Evolutionary conservation across 2,329 filamentous ascomycete species (phyloP), one percentile per base, ranked within the genome.

Genomic region (Penicillium psychrosexuale): DNA sequence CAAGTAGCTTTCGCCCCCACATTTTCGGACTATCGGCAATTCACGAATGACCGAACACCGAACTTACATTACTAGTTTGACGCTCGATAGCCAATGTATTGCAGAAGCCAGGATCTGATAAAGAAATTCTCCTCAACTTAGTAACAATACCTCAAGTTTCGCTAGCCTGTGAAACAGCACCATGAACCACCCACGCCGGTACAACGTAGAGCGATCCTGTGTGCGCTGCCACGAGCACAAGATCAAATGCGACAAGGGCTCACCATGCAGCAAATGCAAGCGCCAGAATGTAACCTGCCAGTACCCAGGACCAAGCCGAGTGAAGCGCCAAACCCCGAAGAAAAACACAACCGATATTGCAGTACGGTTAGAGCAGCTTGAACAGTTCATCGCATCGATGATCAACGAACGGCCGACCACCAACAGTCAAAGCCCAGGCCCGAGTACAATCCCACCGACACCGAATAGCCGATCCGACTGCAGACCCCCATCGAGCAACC

Each of bases 161-260:
- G 27, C 24, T 12, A n/a, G 42, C 17, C 22, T 30, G 5, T 12
- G 28, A n/a, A 5, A 39, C 17, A 47, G 15, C 6, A 17, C 33
- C n/a, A 61, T 61, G 58, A 44, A 58, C 2, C 22, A 51, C 9
- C 46, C 54, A 22, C 58, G 65, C 5, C 64, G 65, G 7, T 67
- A 67, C 39, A 65, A 66, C 28, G 65, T 67, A 22, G 61, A 65
- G 34, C 64, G 66, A 22, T 69, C 67, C 30, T 69, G 67, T 43
- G 47, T 69, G 28, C 63, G 66, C 33, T 69, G 67, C 53, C 67
- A 69, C 31, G 61, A 65, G 44, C 62, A 67, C 37, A 69, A 69
- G 38, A 63, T 69, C 30, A 59, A 61, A 9, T 69, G 67, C 42
- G 63, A 69, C 51, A 67, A 60, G 38, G 47, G 34, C 5, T 27